phyloP scores from a whole-genome alignment of 2,329 filamentous ascomycete genomes.

The Cladosporium sphaerospermum region DNA sequence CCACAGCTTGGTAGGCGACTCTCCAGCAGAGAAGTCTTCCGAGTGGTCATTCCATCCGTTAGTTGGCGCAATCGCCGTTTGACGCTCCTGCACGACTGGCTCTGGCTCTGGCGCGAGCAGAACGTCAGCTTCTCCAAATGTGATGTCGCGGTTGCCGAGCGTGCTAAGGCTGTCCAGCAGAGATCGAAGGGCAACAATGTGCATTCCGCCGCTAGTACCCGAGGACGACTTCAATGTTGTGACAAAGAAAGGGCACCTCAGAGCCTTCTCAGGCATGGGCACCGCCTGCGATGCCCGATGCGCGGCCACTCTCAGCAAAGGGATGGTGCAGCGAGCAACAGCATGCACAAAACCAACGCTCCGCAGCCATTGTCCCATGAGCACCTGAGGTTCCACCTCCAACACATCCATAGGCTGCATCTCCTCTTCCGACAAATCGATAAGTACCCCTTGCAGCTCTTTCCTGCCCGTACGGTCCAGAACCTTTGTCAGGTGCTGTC shows the following conservation, averaged over 20 bases:
- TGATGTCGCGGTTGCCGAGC: constrained; percentile 11
- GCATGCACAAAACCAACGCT: constrained; percentile 24
- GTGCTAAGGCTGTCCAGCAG: constrained; percentile 14
- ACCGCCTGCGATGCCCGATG: not conserved
- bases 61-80: constrained; percentile 3
- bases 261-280: not conserved
- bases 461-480: constrained; percentile 12
- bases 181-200: constrained; percentile 6
- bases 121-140: constrained; percentile 18
- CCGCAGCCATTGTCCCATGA: constrained; percentile 18
- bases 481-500: constrained; percentile 7
- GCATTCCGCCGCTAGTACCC: not conserved
- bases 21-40: constrained; percentile 18
- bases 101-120: constrained; percentile 19
- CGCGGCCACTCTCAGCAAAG: constrained; percentile 4
- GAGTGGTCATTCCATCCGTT: constrained; percentile 11
- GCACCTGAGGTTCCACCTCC: constrained; percentile 16
- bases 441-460: constrained; percentile 23
- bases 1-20: constrained; percentile 32
- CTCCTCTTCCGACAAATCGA: constrained; percentile 13
- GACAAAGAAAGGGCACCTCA: constrained; percentile 2
- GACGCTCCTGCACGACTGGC: not conserved
- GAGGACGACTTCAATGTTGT: constrained; percentile 7
- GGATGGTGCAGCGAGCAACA: constrained; percentile 10
- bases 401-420: constrained; percentile 16